These are phyloP conservation scores for Fusarium torreyae DNA, from an alignment of 2,329 filamentous ascomycete species.

Conservation along the genomic window DNA sequence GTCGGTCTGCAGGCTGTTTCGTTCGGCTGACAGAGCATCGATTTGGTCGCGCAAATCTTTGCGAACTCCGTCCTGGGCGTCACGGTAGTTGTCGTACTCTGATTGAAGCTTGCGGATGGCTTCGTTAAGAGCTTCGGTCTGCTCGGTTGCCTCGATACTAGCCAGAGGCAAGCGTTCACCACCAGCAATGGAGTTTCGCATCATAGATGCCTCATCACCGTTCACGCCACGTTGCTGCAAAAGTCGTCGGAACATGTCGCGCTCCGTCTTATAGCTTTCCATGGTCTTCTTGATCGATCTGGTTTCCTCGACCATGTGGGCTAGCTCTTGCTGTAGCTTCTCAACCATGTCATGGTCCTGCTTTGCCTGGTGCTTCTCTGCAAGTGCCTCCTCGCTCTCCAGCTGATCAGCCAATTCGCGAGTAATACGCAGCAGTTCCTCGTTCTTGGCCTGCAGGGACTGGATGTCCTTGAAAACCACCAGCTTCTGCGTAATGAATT, in stretches of 20 bases:
- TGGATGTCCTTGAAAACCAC: slow-evolving; percentile 89
- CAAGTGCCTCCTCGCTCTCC: slow-evolving; percentile 89
- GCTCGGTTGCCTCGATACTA: slow-evolving; percentile 70
- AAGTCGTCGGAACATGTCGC: slow-evolving; percentile 97
- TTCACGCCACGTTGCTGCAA: slow-evolving; percentile 78
- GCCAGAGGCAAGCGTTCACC: slow-evolving; percentile 67
- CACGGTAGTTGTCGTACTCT: slow-evolving; percentile 90
- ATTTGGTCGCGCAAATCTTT: slow-evolving; percentile 88
- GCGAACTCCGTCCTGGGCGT: slow-evolving; percentile 86
- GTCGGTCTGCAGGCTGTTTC: slow-evolving; percentile 85
- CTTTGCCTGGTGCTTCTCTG: slow-evolving; percentile 73
- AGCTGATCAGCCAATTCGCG: slow-evolving; percentile 89
- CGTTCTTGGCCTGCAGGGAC: slow-evolving; percentile 90
- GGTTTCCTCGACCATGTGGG: slow-evolving; percentile 86
- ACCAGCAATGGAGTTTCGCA: slow-evolving; percentile 79
- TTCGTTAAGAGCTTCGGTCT: slow-evolving; percentile 76
- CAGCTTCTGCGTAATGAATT: slow-evolving; percentile 90
- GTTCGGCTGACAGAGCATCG: slow-evolving; percentile 85
- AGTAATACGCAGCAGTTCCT: slow-evolving; percentile 85
- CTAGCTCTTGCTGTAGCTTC: slow-evolving; percentile 78
- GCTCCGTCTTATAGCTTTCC: slow-evolving; percentile 94
- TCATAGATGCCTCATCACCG: slow-evolving; percentile 75
- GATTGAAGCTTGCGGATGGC: slow-evolving; percentile 89
- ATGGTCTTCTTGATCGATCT: slow-evolving; percentile 85
- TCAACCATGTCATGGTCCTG: slow-evolving; percentile 81